These are phyloP conservation scores for Oryza punctata DNA, from an alignment of 176 grass and related monocot species.

Conservation along the genomic window DNA sequence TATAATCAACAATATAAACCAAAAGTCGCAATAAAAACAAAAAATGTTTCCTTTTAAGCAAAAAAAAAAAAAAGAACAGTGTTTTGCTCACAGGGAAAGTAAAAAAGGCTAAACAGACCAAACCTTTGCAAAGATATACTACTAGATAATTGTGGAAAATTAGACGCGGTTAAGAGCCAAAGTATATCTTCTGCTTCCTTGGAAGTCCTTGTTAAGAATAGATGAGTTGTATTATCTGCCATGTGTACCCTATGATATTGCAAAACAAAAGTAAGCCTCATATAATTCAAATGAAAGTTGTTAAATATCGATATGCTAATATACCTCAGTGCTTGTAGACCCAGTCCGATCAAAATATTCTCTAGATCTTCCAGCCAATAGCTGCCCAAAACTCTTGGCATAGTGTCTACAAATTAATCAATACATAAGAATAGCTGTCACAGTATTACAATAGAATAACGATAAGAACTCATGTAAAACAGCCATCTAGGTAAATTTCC, in stretches of 20 bases:
- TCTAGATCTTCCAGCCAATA: conserved; percentile 70
- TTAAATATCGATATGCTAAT: conserved; percentile 20
- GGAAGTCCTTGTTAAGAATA: conserved; percentile 75
- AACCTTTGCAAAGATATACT: conserved; percentile 69
- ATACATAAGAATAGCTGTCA: conserved; percentile 29
- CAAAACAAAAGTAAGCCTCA: conserved; percentile 41
- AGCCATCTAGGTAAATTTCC: neutral
- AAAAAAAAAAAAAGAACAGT: conserved; percentile 4
- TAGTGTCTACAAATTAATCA: conserved; percentile 58
- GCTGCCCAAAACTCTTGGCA: conserved; percentile 63
- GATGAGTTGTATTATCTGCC: conserved; percentile 56
- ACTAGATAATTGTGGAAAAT: conserved; percentile 45
- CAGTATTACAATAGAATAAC: conserved; percentile 20
- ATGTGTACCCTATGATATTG: conserved; percentile 62
- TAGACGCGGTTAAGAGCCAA: conserved; percentile 57
- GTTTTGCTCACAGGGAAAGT: neutral
- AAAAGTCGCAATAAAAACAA: conserved; percentile 18
- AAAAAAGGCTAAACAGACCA: conserved; percentile 43
- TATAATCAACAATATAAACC: conserved; percentile 33
- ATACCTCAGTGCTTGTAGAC: conserved; percentile 84
- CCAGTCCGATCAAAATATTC: conserved; percentile 73
- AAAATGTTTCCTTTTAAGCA: conserved; percentile 8
- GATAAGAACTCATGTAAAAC: conserved; percentile 18
- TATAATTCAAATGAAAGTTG: conserved; percentile 5
- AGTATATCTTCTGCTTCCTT: conserved; percentile 70